Evolutionary conservation across 441 rosid species (phyloP), one percentile per base, ranked within the genome.

Genomic region (Croton laevigatus): DNA sequence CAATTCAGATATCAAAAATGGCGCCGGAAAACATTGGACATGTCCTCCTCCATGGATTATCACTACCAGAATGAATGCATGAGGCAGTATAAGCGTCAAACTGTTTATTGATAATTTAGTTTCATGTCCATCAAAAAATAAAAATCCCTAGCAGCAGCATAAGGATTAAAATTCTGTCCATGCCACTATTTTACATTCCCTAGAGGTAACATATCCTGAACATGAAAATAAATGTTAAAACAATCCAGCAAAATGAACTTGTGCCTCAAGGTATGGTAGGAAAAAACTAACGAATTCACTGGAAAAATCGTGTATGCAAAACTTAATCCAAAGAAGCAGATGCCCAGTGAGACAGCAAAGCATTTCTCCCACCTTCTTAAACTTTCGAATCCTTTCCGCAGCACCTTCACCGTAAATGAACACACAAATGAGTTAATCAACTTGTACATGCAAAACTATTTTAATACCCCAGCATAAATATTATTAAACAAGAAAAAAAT

Each of bases 331-430:
- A 36, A 37, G 34, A 36, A 8, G 6, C 8, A 27, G 61, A 5
- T 13, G 37, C 16, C 6, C n/a, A 32, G 36, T 36, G 34, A 37
- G 42, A 34, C 32, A 5, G 27, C 63, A 17, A 3, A n/a, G 0
- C 65, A 1, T 23, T 54, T n/a, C 63, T 44, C 65, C 72, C 1
- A 58, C 38, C n/a, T 27, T 58, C 62, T 60, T 42, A 45, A 23
- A 52, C 52, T 61, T 60, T 74, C 36, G 57, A 65, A 48, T 78
- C 81, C 75, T 87, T 83, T 48, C 89, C 91, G 13, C 91, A 87
- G 70, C 89, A 87, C 85, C 89, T 87, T 62, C 79, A 75, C 7
- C 60, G 45, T 23, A 73, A 69, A 61, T 3, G 42, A 55, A 70
- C 17, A 48, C 40, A n/a, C 2, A 62, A 45, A 42, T 75, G n/a